Base-by-base conservation (phyloP, 306 rosid species). In the Quercus alba region DNA sequence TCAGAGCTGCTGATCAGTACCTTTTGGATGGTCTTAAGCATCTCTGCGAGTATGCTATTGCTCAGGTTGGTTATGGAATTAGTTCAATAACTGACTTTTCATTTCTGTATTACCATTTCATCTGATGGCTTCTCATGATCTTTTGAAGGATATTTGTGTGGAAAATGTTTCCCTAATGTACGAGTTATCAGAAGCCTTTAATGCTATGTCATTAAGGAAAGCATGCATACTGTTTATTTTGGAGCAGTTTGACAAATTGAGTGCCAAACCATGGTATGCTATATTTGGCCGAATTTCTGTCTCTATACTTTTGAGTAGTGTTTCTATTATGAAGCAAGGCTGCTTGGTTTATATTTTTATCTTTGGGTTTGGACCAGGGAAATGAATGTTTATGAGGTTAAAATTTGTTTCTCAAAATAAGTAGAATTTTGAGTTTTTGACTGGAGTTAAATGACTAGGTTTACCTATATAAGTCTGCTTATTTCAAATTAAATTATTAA, bases 1-100 rank as follows among this genome's bases (percentile, higher is more conserved):
- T 92, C 57, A 83, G 33, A 83, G 94, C 92, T 63, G 93, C 97
- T 63, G 97, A 92, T 83, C 97, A 92, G 85, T 92, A 90, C 89
- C 92, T 89, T 75, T 64, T 89, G 10, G 97, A 90, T 4, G 92
- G 91, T 67, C 94, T 92, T 25, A 90, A 90, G 84, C 85, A 83
- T 75, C 83, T 86, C 57, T 90, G 97, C 19, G 97, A 89, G 84
- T 61, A 82, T 75, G 63, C 84, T 58, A 87, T 92, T 82, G 84
- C 90, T 63, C 86, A 89, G 95, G 97, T 90, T 63, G 21, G 78
- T 73, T 57, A 25, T 19, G 26, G 71, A 26, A n/a, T 19, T 11
- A 20, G 78, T 77, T 70, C 38, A 52, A n/a, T 1, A 2, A 66
- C 26, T 76, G 26, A 23, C 52, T 49, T 59, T 35, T 67, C 23